These are phyloP conservation scores for Arthromyces matolae DNA, from an alignment of 768 basidiomycete genomes.

Conservation along the genomic window DNA sequence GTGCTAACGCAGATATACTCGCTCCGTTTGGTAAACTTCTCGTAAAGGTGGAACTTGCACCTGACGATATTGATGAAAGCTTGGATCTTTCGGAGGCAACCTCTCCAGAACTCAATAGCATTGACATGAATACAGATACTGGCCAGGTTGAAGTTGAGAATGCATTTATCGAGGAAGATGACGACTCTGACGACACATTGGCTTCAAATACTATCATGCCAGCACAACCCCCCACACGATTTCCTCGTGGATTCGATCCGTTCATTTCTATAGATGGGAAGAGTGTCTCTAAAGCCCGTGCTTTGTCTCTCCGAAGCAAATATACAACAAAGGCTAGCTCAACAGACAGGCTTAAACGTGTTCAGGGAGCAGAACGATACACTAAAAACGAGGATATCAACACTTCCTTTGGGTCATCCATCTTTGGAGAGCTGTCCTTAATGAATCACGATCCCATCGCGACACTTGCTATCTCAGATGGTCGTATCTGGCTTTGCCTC, in stretches of 20 bases:
- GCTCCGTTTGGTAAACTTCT: conserved; percentile 10
- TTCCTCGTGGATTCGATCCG: too few relatives aligned
- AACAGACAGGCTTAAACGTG: conserved; percentile 2
- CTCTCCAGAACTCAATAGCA: too few relatives aligned
- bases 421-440: neutral
- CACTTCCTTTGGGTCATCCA: neutral
- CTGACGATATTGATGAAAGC: conserved; percentile 1
- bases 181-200: neutral
- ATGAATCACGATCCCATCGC: neutral
- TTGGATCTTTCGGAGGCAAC: too few relatives aligned
- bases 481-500: neutral
- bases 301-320: neutral
- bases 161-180: neutral
- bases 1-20: conserved; percentile 9
- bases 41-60: conserved; percentile 1
- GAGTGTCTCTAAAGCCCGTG: neutral
- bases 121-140: too few relatives aligned
- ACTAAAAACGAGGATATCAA: neutral
- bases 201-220: neutral
- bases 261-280: neutral
- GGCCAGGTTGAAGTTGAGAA: neutral
- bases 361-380: neutral
- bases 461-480: neutral
- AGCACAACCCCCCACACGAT: too few relatives aligned
- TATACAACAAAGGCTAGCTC: neutral